Evolutionary conservation across 208 protist species (phyloP).

Genomic region (Tritrichomonas musculus): DNA sequence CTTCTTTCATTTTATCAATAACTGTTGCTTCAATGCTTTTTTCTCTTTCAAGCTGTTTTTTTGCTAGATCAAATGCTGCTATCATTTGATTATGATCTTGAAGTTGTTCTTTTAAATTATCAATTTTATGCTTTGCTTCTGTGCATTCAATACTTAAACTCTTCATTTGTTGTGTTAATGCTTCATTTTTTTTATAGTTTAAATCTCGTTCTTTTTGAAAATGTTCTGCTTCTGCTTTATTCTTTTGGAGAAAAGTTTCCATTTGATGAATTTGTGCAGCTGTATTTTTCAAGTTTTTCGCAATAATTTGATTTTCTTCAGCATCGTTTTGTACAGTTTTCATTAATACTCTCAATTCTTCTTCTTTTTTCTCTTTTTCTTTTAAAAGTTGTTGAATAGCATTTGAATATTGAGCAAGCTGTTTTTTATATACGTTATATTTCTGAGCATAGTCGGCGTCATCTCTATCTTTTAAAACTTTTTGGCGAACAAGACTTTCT

Average conservation of each 20-base stretch:
- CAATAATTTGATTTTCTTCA: background rate
- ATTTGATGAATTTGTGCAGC: background rate
- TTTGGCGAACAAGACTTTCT: background rate
- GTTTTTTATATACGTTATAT: background rate
- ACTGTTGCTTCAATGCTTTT: background rate
- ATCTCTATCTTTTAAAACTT: background rate
- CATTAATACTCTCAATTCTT: background rate
- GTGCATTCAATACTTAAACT: background rate
- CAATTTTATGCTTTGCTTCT: background rate
- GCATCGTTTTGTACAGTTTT: background rate
- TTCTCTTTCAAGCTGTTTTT: background rate
- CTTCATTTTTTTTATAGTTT: background rate
- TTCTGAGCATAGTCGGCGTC: background rate
- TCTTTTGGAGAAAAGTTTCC: background rate
- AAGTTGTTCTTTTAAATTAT: background rate
- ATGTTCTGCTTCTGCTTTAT: background rate
- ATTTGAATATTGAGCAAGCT: background rate
- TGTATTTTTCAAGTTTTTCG: background rate
- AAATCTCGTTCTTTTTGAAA: background rate
- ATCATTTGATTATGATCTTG: conserved; percentile 10
- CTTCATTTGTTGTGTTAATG: background rate
- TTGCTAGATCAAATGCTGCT: background rate
- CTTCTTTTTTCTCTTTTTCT: background rate
- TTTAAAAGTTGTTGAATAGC: background rate
- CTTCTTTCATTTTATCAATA: conserved; percentile 23